Evolutionary conservation across 805 yeast genomes (phyloP).

Genomic region (Zygosaccharomyces rouxii): DNA sequence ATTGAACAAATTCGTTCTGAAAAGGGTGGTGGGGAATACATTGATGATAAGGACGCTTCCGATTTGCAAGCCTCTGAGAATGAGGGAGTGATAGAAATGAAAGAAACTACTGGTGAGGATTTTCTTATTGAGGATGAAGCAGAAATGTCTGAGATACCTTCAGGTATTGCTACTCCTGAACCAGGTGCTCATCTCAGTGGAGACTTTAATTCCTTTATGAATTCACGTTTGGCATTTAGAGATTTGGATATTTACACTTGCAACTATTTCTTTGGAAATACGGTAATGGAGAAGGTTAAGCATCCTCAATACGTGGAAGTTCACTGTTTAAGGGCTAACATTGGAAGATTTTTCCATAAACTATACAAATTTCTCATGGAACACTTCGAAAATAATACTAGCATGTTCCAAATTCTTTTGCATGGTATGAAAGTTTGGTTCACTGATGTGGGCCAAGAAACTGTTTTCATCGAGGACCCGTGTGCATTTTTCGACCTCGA

Average conservation of each 20-base stretch:
- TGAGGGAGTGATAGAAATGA: conserved; percentile 26
- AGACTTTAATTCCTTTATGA: conserved; percentile 44
- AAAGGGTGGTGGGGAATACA: conserved; percentile 29
- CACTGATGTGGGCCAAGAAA: conserved; percentile 72
- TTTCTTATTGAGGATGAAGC: conserved; percentile 40
- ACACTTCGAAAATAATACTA: conserved; percentile 58
- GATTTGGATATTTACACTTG: conserved; percentile 60
- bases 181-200: conserved; percentile 25
- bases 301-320: conserved; percentile 46
- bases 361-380: conserved; percentile 45
- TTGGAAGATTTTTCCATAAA: conserved; percentile 63
- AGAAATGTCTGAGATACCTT: conserved; percentile 42
- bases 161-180: conserved; percentile 37
- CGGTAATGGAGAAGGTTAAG: conserved; percentile 41
- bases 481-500: conserved; percentile 50
- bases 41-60: conserved; percentile 28
- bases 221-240: conserved; percentile 52
- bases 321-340: conserved; percentile 54
- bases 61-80: conserved; percentile 19
- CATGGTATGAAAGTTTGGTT: conserved; percentile 72
- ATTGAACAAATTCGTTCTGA: conserved; percentile 33
- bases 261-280: conserved; percentile 59
- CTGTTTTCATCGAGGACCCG: conserved; percentile 54
- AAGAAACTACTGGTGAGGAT: conserved; percentile 17
- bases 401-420: conserved; percentile 55